A percentile compares a stretch with the other conserved stretches of the same genome.
phyloP scores from a whole-genome alignment of 768 basidiomycete genomes.

The Mrakia gelida region DNA sequence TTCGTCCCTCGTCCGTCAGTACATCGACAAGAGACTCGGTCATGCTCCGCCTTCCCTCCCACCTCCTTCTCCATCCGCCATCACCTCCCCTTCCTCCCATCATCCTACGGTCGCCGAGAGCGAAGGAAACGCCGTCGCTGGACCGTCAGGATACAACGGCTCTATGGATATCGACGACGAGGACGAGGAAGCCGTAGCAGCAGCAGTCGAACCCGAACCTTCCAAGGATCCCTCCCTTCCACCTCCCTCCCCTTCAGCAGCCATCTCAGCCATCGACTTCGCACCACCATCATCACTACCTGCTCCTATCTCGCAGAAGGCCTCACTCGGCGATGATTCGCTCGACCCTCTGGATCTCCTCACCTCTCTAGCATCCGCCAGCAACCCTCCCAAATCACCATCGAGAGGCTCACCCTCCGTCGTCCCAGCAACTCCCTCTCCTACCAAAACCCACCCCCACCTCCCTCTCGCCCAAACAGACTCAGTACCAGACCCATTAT shows the following conservation, averaged over 20 bases:
- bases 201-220: neutral
- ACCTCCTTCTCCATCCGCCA: neutral
- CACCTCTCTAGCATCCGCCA: neutral
- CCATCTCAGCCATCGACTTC: neutral
- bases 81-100: conserved; percentile 4
- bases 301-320: neutral
- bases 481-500: neutral
- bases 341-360: neutral
- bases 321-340: neutral
- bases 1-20: neutral
- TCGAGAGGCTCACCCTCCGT: neutral
- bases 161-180: neutral
- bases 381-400: neutral
- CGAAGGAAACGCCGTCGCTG: conserved; percentile 2
- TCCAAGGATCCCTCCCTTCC: neutral
- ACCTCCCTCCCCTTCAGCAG: neutral
- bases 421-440: conserved; percentile 34
- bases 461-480: neutral
- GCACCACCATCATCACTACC: neutral
- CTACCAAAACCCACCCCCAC: conserved; percentile 3
- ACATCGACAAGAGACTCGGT: neutral
- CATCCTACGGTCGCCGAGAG: conserved; percentile 27
- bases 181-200: neutral
- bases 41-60: neutral
- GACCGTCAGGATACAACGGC: conserved; percentile 10